Evolutionary conservation across 441 rosid genomes (phyloP).

Genomic region (Bruguiera hainesii): DNA sequence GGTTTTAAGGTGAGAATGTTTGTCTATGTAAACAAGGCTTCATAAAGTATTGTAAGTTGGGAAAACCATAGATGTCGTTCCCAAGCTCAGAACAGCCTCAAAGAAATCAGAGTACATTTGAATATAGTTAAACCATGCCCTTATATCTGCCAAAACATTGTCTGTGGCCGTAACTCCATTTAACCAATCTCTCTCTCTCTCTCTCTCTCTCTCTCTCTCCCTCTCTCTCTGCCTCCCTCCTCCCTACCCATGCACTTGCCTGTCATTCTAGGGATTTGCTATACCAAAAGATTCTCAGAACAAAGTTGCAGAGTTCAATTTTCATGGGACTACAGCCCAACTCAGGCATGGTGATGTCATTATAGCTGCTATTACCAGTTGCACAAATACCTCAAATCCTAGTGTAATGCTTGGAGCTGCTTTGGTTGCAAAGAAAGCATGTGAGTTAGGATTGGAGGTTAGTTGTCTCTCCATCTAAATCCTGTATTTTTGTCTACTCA

Average conservation of each 20-base stretch:
- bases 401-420: constrained; percentile 99
- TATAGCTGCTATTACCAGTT: constrained; percentile 95
- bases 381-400: constrained; percentile 96
- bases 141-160: neutral
- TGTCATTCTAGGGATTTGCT: constrained; percentile 69
- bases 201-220: neutral
- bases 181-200: neutral
- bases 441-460: constrained; percentile 78
- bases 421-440: constrained; percentile 90
- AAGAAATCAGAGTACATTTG: neutral
- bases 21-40: constrained; percentile 3
- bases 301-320: constrained; percentile 68
- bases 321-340: constrained; percentile 63
- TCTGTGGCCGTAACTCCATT: too few relatives aligned
- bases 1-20: constrained; percentile 77
- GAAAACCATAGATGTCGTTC: neutral
- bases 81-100: neutral
- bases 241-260: neutral
- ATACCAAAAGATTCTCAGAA: constrained; percentile 76
- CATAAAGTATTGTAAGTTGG: neutral
- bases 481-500: neutral
- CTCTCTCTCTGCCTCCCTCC: too few relatives aligned
- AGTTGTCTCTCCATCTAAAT: constrained; percentile 18
- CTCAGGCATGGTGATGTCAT: constrained; percentile 92
- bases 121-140: neutral